A percentile compares a stretch with the other conserved stretches of the same genome.
phyloP scores from a whole-genome alignment of 352 stramenopile genomes.

The Phytophthora pini region DNA sequence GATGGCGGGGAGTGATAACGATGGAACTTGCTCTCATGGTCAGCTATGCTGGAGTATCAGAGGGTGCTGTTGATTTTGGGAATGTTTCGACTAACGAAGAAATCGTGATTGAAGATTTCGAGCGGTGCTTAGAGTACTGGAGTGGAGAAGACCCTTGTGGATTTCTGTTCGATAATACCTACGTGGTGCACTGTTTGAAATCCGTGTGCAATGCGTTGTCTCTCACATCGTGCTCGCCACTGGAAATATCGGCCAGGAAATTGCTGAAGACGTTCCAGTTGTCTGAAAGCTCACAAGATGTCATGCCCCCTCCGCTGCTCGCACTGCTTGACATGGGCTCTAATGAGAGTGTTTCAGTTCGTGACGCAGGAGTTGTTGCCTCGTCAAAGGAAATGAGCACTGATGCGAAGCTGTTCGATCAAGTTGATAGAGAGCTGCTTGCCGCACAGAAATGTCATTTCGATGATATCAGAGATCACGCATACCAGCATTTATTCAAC shows the following conservation, averaged over 20 bases:
- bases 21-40: conserved; percentile 57
- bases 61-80: neutral
- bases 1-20: conserved; percentile 63
- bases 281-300: neutral
- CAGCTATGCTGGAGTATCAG: conserved; percentile 38
- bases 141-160: conserved; percentile 4
- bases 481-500: conserved; percentile 38
- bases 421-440: conserved; percentile 46
- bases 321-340: conserved; percentile 26
- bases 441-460: conserved; percentile 22
- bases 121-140: conserved; percentile 53
- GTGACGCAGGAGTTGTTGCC: neutral
- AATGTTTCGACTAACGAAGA: conserved; percentile 39
- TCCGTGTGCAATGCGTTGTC: conserved; percentile 60
- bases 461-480: conserved; percentile 13
- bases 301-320: conserved; percentile 33
- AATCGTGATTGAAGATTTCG: conserved; percentile 51
- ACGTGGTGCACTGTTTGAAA: conserved; percentile 50
- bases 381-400: neutral
- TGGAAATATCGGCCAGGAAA: conserved; percentile 47
- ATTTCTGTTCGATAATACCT: conserved; percentile 45
- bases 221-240: conserved; percentile 52
- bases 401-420: conserved; percentile 33
- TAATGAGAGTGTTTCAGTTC: conserved; percentile 1
- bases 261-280: conserved; percentile 43